Conservation (phyloP, 2,329 filamentous ascomycete genomes). For the Fusarium tricinctum region DNA sequence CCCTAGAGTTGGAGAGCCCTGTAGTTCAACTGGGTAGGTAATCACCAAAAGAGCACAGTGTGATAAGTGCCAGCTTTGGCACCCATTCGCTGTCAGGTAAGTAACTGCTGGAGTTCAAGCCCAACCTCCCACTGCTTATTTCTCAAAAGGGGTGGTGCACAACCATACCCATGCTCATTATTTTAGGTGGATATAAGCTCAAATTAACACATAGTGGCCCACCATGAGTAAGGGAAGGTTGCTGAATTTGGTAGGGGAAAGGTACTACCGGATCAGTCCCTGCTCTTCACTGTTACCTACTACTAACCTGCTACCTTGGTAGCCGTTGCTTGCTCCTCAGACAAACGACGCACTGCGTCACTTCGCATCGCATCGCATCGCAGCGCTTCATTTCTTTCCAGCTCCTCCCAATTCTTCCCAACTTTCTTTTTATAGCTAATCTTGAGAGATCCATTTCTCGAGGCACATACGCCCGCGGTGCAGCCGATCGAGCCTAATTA, state of each 20-base stretch:
- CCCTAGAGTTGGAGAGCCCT: no score
- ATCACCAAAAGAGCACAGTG: no score
- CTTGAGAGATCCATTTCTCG: conserved; percentile 22
- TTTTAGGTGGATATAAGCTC: background rate
- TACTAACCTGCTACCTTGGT: conserved; percentile 21
- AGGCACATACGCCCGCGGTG: conserved; percentile 41
- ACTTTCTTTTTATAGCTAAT: conserved; percentile 19
- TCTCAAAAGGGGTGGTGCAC: conserved; percentile 18
- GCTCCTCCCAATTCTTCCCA: conserved; percentile 1
- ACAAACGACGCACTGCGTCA: conserved; percentile 53
- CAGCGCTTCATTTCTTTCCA: conserved; percentile 28
- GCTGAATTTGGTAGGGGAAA: conserved; percentile 41
- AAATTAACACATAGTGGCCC: background rate
- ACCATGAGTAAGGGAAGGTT: conserved; percentile 20
- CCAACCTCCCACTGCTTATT: conserved; percentile 10
- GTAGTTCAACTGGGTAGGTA: no score
- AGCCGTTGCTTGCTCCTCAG: conserved; percentile 45
- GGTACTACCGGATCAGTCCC: conserved; percentile 30
- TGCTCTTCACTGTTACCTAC: conserved; percentile 5
- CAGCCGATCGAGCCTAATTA: conserved; percentile 40
- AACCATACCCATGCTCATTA: conserved; percentile 3
- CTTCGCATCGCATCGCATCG: conserved; percentile 45
- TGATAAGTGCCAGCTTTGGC: no score
- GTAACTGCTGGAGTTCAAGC: conserved; percentile 9
- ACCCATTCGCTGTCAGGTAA: no score